These are phyloP conservation scores for Pseudogymnoascus pannorum DNA, from an alignment of 2,329 filamentous ascomycete genomes.

Conservation along the genomic window DNA sequence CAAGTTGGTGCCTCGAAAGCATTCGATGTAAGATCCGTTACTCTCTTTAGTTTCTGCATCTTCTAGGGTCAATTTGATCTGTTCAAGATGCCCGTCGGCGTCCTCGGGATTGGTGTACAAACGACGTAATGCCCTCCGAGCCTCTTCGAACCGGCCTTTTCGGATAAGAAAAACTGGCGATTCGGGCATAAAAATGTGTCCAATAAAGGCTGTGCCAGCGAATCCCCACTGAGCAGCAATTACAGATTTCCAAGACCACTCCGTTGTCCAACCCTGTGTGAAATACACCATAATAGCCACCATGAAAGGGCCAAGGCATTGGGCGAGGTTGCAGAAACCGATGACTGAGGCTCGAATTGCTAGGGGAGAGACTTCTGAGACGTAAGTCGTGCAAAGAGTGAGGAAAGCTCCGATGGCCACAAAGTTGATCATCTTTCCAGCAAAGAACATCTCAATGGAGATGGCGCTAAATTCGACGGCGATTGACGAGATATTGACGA, in stretches of 20 bases:
- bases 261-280: slow-evolving; percentile 31
- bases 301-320: slow-evolving; percentile 40
- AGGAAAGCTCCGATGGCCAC: slow-evolving; percentile 39
- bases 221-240: slow-evolving; percentile 37
- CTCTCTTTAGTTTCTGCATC: slow-evolving; percentile 17
- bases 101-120: background rate
- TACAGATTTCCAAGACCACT: slow-evolving; percentile 37
- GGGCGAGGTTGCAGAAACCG: slow-evolving; percentile 40
- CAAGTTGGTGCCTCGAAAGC: slow-evolving; percentile 20
- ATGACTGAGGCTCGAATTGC: slow-evolving; percentile 31
- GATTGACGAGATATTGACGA: slow-evolving; percentile 17
- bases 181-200: slow-evolving; percentile 14
- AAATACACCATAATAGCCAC: slow-evolving; percentile 38
- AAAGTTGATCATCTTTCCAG: slow-evolving; percentile 39
- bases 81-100: slow-evolving; percentile 16
- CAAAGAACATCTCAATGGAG: slow-evolving; percentile 35
- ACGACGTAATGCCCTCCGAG: background rate
- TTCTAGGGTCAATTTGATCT: slow-evolving; percentile 20
- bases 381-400: slow-evolving; percentile 40
- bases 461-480: slow-evolving; percentile 28
- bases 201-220: slow-evolving; percentile 28
- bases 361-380: slow-evolving; percentile 32
- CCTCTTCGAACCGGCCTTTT: background rate
- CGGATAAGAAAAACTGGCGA: background rate
- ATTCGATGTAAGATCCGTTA: slow-evolving; percentile 15